Conservation (phyloP, 306 rosid genomes). For the Trifolium dubium region DNA sequence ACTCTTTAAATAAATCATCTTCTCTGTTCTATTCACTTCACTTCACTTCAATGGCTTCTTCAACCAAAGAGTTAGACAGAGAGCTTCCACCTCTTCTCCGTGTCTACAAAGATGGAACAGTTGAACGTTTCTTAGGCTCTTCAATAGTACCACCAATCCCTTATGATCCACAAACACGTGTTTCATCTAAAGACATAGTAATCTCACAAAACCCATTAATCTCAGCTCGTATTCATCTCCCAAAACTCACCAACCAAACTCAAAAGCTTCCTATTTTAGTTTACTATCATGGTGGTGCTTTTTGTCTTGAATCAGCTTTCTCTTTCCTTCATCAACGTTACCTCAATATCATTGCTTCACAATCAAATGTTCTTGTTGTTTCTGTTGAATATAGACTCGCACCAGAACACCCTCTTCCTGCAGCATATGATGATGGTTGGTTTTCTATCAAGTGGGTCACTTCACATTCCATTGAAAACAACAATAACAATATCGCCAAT, state of each 20-base stretch:
- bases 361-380: constrained; percentile 51
- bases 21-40: background rate
- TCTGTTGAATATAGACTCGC: constrained; percentile 66
- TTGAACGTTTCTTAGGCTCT: constrained; percentile 55
- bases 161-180: constrained; percentile 50
- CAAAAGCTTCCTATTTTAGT: constrained; percentile 58
- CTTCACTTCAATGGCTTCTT: constrained; percentile 46
- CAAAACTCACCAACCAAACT: constrained; percentile 31
- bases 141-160: constrained; percentile 45
- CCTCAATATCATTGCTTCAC: constrained; percentile 51
- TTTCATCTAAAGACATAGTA: constrained; percentile 63
- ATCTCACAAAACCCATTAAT: constrained; percentile 54
- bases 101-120: constrained; percentile 57
- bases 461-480: background rate
- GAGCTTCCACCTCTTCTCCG: constrained; percentile 49
- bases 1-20: background rate
- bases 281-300: constrained; percentile 68
- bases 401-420: constrained; percentile 60
- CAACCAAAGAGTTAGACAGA: constrained; percentile 48
- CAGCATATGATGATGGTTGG: constrained; percentile 58
- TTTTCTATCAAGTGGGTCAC: constrained; percentile 58
- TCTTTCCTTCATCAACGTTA: constrained; percentile 57
- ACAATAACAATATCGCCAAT: background rate
- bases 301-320: constrained; percentile 63
- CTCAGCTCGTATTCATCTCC: constrained; percentile 55